phyloP scores from a whole-genome alignment of 768 basidiomycete species.

The Serendipita sp. region DNA sequence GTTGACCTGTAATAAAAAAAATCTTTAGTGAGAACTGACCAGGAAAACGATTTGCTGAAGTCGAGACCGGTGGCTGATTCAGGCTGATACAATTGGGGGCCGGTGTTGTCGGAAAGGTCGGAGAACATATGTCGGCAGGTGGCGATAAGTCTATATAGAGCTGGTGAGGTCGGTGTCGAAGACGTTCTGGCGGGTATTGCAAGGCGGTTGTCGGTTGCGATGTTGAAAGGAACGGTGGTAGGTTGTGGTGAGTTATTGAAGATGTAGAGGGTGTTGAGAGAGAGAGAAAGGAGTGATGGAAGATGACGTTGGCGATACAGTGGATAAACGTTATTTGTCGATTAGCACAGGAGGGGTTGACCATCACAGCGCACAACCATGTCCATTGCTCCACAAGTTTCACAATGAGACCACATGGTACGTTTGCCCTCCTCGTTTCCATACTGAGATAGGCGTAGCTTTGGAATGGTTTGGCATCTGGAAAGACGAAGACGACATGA shows the following conservation, averaged over 20 bases:
- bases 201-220: not conserved
- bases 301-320: not conserved
- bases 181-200: not conserved
- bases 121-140: too few species aligned
- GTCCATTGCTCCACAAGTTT: slow-evolving; percentile 76
- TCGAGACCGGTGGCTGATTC: not conserved
- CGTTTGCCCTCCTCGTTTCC: slow-evolving; percentile 49
- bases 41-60: not conserved
- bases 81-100: not conserved
- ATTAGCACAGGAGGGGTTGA: not conserved
- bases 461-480: slow-evolving; percentile 64
- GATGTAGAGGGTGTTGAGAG: not conserved
- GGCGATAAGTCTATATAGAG: too few species aligned
- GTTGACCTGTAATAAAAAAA: too few species aligned
- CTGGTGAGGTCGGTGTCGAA: not conserved
- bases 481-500: slow-evolving; percentile 23
- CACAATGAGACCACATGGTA: slow-evolving; percentile 79
- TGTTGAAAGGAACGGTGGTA: not conserved
- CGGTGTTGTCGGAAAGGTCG: not conserved
- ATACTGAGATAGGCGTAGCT: slow-evolving; percentile 64
- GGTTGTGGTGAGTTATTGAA: not conserved
- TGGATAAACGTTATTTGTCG: not conserved
- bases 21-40: not conserved
- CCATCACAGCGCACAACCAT: slow-evolving; percentile 41
- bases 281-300: not conserved